phyloP scores from a whole-genome alignment of 2,329 filamentous ascomycete genomes.

The Drechslera avenae region DNA sequence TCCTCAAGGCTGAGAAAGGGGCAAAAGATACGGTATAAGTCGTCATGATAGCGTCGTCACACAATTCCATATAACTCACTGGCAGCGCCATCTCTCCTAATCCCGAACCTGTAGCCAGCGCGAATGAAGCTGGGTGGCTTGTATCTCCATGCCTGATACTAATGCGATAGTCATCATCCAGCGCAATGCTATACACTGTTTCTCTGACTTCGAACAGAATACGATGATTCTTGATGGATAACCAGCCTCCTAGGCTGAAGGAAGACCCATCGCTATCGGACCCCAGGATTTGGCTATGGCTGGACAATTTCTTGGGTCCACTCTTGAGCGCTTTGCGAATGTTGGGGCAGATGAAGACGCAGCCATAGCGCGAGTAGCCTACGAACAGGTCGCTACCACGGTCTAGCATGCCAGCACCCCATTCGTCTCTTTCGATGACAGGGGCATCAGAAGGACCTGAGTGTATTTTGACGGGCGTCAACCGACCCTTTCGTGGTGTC shows the following conservation, averaged over 20 bases:
- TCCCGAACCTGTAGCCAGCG: neutral
- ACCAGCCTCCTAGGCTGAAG: slow-evolving; percentile 7
- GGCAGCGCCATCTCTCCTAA: slow-evolving; percentile 2
- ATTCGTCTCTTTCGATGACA: slow-evolving; percentile 5
- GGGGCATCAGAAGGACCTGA: neutral
- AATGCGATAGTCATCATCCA: neutral
- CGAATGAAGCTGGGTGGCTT: neutral
- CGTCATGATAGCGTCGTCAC: slow-evolving; percentile 10
- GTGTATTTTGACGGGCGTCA: slow-evolving; percentile 1
- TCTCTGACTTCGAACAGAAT: slow-evolving; percentile 10
- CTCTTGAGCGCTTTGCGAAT: slow-evolving; percentile 8
- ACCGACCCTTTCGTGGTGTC: slow-evolving; percentile 3
- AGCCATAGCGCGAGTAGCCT: slow-evolving; percentile 7
- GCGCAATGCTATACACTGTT: slow-evolving; percentile 3
- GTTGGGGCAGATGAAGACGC: slow-evolving; percentile 7
- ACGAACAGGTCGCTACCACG: slow-evolving; percentile 10
- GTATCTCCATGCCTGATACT: neutral
- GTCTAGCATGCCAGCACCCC: slow-evolving; percentile 15
- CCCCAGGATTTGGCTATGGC: slow-evolving; percentile 5
- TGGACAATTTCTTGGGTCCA: neutral
- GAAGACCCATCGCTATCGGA: slow-evolving; percentile 6
- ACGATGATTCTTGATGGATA: slow-evolving; percentile 4
- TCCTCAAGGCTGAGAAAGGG: neutral
- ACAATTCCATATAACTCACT: slow-evolving; percentile 10
- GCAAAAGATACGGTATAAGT: slow-evolving; percentile 2